phyloP scores from a whole-genome alignment of 73 alveolate species.

The Paramecium primaurelia region DNA sequence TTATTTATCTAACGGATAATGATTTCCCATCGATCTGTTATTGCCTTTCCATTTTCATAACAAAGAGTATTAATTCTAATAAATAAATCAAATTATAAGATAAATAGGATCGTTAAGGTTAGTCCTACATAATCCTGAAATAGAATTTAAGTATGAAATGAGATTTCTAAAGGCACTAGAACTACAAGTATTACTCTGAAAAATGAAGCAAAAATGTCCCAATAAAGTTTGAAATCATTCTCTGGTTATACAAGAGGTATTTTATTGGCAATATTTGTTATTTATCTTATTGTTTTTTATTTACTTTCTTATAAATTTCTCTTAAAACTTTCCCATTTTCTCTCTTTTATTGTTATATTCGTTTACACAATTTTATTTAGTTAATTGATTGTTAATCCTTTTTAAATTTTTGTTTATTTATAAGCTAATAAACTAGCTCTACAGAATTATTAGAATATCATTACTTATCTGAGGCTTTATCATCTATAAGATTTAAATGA shows the following conservation, averaged over 20 bases:
- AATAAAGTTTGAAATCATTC: neutral
- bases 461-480: neutral
- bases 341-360: neutral
- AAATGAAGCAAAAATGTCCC: neutral
- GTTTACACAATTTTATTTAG: neutral
- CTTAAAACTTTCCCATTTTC: neutral
- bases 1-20: neutral
- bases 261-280: neutral
- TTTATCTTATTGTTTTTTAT: neutral
- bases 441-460: neutral
- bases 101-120: neutral
- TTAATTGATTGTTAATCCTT: neutral
- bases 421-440: neutral
- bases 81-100: neutral
- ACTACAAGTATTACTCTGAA: neutral
- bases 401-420: neutral
- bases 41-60: neutral
- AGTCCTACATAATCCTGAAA: neutral
- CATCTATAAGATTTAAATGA: neutral
- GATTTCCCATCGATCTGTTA: neutral
- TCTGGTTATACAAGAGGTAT: conserved; percentile 10
- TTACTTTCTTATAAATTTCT: neutral
- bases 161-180: neutral
- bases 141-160: neutral
- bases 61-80: neutral